Percentiles rank a stretch among this genome's conserved stretches.
Conservation (phyloP, 176 grass and related monocot species). For the Otatea glauca region DNA sequence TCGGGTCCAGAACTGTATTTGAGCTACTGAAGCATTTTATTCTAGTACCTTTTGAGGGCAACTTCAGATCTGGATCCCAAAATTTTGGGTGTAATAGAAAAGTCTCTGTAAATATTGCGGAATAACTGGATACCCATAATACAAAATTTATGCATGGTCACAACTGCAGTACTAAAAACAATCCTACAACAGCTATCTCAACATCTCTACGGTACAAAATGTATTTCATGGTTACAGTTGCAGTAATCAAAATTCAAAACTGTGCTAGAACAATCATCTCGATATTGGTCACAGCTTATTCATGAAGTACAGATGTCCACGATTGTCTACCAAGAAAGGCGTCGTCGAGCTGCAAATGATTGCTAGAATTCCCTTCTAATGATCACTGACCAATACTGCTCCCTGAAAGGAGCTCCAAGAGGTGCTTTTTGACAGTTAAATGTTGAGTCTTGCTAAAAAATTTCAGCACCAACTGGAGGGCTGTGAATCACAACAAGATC, state of each 20-base stretch:
- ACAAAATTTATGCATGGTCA: neutral
- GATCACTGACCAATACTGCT: neutral
- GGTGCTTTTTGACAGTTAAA: neutral
- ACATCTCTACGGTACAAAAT: neutral
- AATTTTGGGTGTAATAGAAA: neutral
- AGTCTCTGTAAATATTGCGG: neutral
- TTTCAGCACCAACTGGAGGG: neutral
- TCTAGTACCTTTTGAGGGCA: neutral
- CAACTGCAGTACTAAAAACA: neutral
- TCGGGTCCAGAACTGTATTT: neutral
- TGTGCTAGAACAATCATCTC: neutral
- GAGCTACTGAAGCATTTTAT: neutral
- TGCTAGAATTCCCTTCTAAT: neutral
- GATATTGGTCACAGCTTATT: neutral
- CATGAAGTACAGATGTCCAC: neutral
- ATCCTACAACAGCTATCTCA: neutral
- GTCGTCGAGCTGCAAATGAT: neutral
- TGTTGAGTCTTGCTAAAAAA: neutral
- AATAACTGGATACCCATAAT: neutral
- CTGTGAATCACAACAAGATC: neutral
- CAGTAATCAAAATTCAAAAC: slow-evolving; percentile 1
- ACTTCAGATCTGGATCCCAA: slow-evolving; percentile 15
- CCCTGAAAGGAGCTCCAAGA: neutral
- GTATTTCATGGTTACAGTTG: neutral
- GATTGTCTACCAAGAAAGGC: slow-evolving; percentile 5